Evolutionary conservation across 352 stramenopile genomes (phyloP).

Genomic region (Blastocystis sp.): DNA sequence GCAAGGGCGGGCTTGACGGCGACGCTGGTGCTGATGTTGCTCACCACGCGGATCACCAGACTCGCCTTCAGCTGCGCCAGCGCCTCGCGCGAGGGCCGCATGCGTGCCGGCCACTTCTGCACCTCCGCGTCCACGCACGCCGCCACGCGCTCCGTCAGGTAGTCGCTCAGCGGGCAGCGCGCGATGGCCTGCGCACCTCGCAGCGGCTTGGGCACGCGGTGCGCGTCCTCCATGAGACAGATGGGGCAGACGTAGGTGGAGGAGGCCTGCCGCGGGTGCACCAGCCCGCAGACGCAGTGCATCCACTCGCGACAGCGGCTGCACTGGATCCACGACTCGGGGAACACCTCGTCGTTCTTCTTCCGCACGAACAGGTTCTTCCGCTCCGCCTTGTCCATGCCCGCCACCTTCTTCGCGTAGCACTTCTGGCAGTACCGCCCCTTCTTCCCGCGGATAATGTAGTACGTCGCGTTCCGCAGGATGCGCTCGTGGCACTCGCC

Average conservation of each 20-base stretch:
- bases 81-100: not conserved
- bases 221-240: constrained; percentile 28
- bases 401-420: constrained; percentile 24
- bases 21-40: constrained; percentile 30
- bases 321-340: constrained; percentile 57
- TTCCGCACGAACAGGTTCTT: constrained; percentile 50
- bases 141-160: not conserved
- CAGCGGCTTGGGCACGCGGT: not conserved
- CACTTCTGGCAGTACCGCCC: constrained; percentile 51
- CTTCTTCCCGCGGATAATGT: constrained; percentile 54
- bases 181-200: constrained; percentile 3
- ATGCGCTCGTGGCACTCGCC: constrained; percentile 46
- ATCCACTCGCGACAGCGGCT: constrained; percentile 35
- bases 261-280: constrained; percentile 47
- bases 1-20: constrained; percentile 8
- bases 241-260: constrained; percentile 44
- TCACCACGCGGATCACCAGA: constrained; percentile 21
- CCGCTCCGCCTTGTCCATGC: constrained; percentile 35
- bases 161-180: constrained; percentile 14
- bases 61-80: constrained; percentile 10
- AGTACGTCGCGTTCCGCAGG: constrained; percentile 60
- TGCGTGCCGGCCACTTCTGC: constrained; percentile 5
- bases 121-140: constrained; percentile 18
- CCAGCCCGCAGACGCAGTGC: constrained; percentile 50
- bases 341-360: constrained; percentile 65